These are phyloP conservation scores for Neofusicoccum cordaticola DNA, from an alignment of 2,329 filamentous ascomycete genomes.

Conservation along the genomic window DNA sequence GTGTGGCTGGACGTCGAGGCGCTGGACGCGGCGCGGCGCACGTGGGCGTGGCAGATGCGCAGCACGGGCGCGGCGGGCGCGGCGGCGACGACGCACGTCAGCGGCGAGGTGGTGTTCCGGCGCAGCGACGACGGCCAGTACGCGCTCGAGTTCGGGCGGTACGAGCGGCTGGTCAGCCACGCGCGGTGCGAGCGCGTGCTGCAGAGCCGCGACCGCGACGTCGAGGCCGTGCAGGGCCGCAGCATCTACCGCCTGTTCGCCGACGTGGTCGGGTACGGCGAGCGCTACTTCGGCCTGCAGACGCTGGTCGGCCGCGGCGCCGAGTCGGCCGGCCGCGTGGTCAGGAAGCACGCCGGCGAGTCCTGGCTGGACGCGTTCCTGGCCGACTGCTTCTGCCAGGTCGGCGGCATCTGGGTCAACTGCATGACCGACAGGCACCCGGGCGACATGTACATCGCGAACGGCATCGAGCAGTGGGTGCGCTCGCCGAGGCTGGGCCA, in stretches of 20 bases:
- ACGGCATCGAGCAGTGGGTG: background rate
- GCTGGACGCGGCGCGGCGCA: slow-evolving; percentile 13
- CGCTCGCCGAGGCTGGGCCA: background rate
- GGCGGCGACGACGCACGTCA: background rate
- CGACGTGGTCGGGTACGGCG: slow-evolving; percentile 17
- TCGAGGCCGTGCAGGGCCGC: background rate
- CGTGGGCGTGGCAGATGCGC: slow-evolving; percentile 17
- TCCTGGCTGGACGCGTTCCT: slow-evolving; percentile 5
- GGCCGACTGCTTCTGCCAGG: slow-evolving; percentile 15
- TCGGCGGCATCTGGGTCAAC: slow-evolving; percentile 15
- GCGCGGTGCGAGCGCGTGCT: background rate
- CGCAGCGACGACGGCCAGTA: background rate
- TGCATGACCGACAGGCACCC: background rate
- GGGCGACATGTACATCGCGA: background rate
- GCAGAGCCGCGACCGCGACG: slow-evolving; percentile 20
- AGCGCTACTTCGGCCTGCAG: slow-evolving; percentile 10
- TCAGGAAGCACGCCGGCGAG: background rate
- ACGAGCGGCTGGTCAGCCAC: background rate
- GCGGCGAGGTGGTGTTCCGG: background rate
- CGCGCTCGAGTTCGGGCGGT: background rate
- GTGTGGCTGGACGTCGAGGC: slow-evolving; percentile 25
- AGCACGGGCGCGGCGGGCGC: background rate
- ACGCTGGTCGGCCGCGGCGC: background rate
- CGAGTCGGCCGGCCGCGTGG: background rate
- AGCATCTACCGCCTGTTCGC: slow-evolving; percentile 15